These are phyloP conservation scores for Leishmania martiniquensis DNA, from an alignment of 208 protist species.

Conservation along the genomic window DNA sequence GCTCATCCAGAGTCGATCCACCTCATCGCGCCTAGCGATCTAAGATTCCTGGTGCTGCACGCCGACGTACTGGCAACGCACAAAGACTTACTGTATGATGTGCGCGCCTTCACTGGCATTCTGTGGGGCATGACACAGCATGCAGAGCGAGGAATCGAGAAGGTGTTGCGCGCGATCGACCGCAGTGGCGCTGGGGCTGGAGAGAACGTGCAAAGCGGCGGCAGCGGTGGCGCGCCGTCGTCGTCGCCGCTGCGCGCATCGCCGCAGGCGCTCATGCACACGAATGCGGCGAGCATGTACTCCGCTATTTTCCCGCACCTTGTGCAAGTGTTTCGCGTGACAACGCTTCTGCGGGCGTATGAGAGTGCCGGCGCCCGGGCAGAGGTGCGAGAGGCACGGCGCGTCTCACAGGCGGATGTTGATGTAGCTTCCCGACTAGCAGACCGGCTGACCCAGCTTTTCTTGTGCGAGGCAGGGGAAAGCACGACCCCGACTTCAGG, in stretches of 20 bases:
- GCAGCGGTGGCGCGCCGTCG: constrained; percentile 3
- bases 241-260: constrained; percentile 1
- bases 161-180: constrained; percentile 17
- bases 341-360: constrained; percentile 40
- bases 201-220: constrained; percentile 3
- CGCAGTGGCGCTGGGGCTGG: background rate
- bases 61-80: constrained; percentile 41
- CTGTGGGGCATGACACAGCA: constrained; percentile 68
- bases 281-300: constrained; percentile 21
- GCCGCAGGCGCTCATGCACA: background rate
- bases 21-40: constrained; percentile 39
- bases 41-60: constrained; percentile 42
- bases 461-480: constrained; percentile 34
- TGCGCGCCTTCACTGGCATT: constrained; percentile 51
- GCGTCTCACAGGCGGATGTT: constrained; percentile 53
- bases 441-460: constrained; percentile 18
- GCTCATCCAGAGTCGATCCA: constrained; percentile 61
- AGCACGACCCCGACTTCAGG: background rate
- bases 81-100: constrained; percentile 57
- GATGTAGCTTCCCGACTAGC: constrained; percentile 47
- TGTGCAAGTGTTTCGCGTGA: constrained; percentile 35
- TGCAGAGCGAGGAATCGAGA: constrained; percentile 40
- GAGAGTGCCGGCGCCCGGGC: constrained; percentile 39
- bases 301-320: constrained; percentile 25
- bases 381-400: constrained; percentile 29